Evolutionary conservation across 1,284 basidiomycete genomes (phyloP).

Genomic region (Xerocomus amazonicus): DNA sequence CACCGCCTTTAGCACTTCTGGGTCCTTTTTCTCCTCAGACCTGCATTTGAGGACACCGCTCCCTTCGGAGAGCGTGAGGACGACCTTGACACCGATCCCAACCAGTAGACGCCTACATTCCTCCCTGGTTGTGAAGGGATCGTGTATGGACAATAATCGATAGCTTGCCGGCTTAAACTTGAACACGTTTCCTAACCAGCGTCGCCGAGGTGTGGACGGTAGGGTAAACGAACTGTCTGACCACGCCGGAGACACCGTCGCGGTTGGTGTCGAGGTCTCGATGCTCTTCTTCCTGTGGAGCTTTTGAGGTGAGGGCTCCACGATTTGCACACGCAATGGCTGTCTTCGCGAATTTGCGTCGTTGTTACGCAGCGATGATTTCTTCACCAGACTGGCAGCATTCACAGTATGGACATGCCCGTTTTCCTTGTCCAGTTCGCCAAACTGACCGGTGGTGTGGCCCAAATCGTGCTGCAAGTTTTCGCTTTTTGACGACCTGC

Average conservation of each 20-base stretch:
- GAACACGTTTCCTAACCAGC: conserved; percentile 90
- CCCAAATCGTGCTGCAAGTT: not conserved
- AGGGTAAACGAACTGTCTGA: conserved; percentile 44
- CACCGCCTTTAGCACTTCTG: conserved; percentile 56
- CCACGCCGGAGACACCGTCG: conserved; percentile 38
- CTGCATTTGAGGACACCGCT: conserved; percentile 67
- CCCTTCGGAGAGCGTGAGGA: conserved; percentile 61
- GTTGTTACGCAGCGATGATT: conserved; percentile 43
- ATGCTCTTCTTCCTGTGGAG: conserved; percentile 44
- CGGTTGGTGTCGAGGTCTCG: conserved; percentile 18
- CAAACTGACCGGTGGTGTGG: conserved; percentile 17
- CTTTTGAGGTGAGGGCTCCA: conserved; percentile 43
- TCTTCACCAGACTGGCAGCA: conserved; percentile 31
- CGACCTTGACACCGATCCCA: conserved; percentile 65
- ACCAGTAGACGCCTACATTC: conserved; percentile 75
- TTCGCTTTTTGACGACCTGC: conserved; percentile 2
- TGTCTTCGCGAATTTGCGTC: conserved; percentile 19
- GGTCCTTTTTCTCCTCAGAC: conserved; percentile 55
- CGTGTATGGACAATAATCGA: conserved; percentile 61
- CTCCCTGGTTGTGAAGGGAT: conserved; percentile 65
- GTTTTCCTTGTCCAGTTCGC: conserved; percentile 38
- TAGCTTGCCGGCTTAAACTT: conserved; percentile 75
- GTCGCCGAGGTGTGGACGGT: conserved; percentile 57
- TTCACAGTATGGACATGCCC: conserved; percentile 15
- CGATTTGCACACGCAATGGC: conserved; percentile 46